Percentiles rank a stretch among this genome's conserved stretches.
phyloP scores from a whole-genome alignment of 1,284 basidiomycete genomes.

The Abortiporus biennis region DNA sequence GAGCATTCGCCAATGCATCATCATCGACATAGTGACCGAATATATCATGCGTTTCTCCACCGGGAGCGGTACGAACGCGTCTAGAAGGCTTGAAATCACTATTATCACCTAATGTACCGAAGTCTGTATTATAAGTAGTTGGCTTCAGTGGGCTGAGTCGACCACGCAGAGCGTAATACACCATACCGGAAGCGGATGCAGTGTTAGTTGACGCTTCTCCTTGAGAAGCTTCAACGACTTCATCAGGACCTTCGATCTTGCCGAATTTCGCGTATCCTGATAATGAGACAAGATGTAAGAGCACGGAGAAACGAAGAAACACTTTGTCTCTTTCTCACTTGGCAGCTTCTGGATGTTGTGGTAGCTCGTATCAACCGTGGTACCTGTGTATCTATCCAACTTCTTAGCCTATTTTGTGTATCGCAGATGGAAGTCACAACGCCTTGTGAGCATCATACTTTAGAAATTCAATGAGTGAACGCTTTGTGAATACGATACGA shows the following conservation, averaged over 20 bases:
- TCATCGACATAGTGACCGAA: slow-evolving; percentile 31
- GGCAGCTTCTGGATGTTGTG: slow-evolving; percentile 65
- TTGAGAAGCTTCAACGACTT: slow-evolving; percentile 6
- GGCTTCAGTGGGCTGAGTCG: background rate
- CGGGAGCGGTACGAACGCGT: slow-evolving; percentile 44
- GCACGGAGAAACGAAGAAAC: background rate
- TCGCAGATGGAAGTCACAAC: background rate
- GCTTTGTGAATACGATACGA: slow-evolving; percentile 68
- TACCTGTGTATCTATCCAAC: slow-evolving; percentile 51
- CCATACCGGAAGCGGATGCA: slow-evolving; percentile 4
- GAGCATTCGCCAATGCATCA: slow-evolving; percentile 33
- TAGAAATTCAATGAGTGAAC: slow-evolving; percentile 64
- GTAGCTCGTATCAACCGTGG: slow-evolving; percentile 68
- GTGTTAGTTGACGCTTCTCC: slow-evolving; percentile 1
- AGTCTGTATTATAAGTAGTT: slow-evolving; percentile 1
- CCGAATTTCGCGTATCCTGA: slow-evolving; percentile 58
- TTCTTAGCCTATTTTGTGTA: slow-evolving; percentile 15
- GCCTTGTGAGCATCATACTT: slow-evolving; percentile 36
- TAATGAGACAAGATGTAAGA: background rate
- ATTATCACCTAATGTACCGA: slow-evolving; percentile 8
- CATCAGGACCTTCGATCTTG: slow-evolving; percentile 25
- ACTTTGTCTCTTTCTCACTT: slow-evolving; percentile 36
- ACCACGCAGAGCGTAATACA: background rate
- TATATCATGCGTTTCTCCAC: slow-evolving; percentile 41
- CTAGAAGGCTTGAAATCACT: slow-evolving; percentile 42